phyloP scores from a whole-genome alignment of 164 flowering plant genomes.

The Vitis rotundifolia region DNA sequence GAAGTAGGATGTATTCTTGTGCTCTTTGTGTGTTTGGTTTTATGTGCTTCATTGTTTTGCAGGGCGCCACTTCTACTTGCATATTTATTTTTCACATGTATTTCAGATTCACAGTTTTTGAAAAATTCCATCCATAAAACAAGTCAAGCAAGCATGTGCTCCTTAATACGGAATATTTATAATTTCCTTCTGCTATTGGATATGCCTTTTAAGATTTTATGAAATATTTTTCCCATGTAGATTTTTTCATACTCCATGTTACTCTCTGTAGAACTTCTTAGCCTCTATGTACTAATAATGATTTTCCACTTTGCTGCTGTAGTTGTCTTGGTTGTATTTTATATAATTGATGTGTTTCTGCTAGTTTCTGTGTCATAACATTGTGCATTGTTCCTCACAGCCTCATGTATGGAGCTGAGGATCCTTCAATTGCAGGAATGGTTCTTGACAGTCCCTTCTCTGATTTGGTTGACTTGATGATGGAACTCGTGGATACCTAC shows the following conservation, averaged over 20 bases:
- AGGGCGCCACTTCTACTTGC: no score
- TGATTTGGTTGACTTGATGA: constrained; percentile 92
- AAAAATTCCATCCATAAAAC: no score
- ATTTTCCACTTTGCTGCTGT: not conserved
- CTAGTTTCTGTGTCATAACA: constrained; percentile 10
- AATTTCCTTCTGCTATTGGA: no score
- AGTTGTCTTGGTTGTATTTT: not conserved
- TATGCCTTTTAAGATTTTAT: no score
- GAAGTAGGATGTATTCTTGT: not conserved
- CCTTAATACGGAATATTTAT: no score
- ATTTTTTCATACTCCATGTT: no score
- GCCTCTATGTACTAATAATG: not conserved
- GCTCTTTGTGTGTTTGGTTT: not conserved
- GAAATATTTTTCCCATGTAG: no score
- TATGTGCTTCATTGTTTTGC: not conserved
- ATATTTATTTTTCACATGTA: no score
- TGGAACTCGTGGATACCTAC: constrained; percentile 95
- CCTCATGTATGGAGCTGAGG: constrained; percentile 97
- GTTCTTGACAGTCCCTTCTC: constrained; percentile 99
- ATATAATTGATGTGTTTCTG: no score
- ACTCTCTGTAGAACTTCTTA: not conserved
- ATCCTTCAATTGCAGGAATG: constrained; percentile 98
- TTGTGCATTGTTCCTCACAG: constrained; percentile 35
- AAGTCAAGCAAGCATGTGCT: no score
- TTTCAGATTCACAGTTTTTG: no score